A percentile compares a stretch with the other conserved stretches of the same genome.
Evolutionary conservation across 2,329 filamentous ascomycete species (phyloP).

Genomic region (Pestalotiopsis sp.): DNA sequence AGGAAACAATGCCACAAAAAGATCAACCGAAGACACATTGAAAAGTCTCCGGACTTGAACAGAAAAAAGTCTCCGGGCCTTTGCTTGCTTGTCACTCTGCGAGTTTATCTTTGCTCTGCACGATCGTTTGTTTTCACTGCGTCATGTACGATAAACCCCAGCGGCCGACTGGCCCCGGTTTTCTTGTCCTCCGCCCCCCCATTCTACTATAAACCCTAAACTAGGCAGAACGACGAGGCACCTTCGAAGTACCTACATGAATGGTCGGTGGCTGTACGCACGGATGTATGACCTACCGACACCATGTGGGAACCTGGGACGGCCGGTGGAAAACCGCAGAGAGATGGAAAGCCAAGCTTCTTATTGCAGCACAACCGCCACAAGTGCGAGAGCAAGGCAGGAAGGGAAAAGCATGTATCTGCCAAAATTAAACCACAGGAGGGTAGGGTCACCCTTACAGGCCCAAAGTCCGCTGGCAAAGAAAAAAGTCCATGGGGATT

Average conservation of each 20-base stretch:
- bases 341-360: slow-evolving; percentile 4
- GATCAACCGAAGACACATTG: not conserved
- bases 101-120: not conserved
- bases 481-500: too few relatives aligned
- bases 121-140: not conserved
- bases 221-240: not conserved
- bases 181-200: not conserved
- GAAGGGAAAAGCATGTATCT: too few relatives aligned
- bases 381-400: not conserved
- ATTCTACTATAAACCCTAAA: not conserved
- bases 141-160: not conserved
- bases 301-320: not conserved
- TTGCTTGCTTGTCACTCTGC: not conserved
- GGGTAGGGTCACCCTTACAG: too few relatives aligned
- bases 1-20: not conserved
- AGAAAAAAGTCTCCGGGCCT: not conserved
- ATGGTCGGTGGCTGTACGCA: not conserved
- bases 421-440: too few relatives aligned
- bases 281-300: not conserved
- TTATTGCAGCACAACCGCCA: slow-evolving; percentile 10
- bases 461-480: too few relatives aligned
- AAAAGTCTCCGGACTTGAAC: not conserved
- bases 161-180: slow-evolving; percentile 2
- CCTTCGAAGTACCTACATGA: too few relatives aligned
- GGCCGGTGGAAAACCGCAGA: not conserved